These are phyloP conservation scores for Basipetospora chlamydospora DNA, from an alignment of 2,329 filamentous ascomycete genomes.

Conservation along the genomic window DNA sequence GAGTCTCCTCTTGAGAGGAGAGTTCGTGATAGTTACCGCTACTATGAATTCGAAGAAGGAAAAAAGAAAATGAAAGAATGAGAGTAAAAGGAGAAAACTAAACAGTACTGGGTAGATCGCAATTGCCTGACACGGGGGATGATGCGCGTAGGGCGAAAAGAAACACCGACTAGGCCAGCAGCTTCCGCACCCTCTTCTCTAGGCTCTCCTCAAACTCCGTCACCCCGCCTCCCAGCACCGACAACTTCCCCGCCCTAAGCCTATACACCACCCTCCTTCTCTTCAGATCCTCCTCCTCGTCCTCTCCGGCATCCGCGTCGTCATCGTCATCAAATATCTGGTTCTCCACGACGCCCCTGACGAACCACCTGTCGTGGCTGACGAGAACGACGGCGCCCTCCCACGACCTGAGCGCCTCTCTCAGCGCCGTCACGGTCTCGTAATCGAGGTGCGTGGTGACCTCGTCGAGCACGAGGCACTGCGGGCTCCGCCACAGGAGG, in stretches of 20 bases:
- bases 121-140: too few species aligned
- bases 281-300: slow-evolving; percentile 22
- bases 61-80: too few species aligned
- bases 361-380: slow-evolving; percentile 71
- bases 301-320: slow-evolving; percentile 14
- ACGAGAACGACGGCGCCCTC: slow-evolving; percentile 63
- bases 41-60: too few species aligned
- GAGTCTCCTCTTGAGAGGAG: too few species aligned
- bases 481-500: slow-evolving; percentile 53
- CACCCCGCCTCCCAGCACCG: slow-evolving; percentile 42
- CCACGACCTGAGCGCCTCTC: slow-evolving; percentile 51
- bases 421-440: slow-evolving; percentile 60
- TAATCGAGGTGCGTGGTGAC: slow-evolving; percentile 78
- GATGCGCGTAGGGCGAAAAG: too few species aligned
- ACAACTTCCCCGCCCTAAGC: slow-evolving; percentile 42
- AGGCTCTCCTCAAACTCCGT: slow-evolving; percentile 49
- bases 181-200: slow-evolving; percentile 39
- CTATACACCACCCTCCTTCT: slow-evolving; percentile 44
- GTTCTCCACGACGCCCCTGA: slow-evolving; percentile 59
- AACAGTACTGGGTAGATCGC: too few species aligned
- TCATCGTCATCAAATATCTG: slow-evolving; percentile 25
- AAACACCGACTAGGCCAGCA: slow-evolving; percentile 15
- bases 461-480: slow-evolving; percentile 64
- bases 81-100: too few species aligned
- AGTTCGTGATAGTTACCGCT: too few species aligned